Conservation (phyloP, 805 yeast species). For the Isabelozyma pseudorhagii region DNA sequence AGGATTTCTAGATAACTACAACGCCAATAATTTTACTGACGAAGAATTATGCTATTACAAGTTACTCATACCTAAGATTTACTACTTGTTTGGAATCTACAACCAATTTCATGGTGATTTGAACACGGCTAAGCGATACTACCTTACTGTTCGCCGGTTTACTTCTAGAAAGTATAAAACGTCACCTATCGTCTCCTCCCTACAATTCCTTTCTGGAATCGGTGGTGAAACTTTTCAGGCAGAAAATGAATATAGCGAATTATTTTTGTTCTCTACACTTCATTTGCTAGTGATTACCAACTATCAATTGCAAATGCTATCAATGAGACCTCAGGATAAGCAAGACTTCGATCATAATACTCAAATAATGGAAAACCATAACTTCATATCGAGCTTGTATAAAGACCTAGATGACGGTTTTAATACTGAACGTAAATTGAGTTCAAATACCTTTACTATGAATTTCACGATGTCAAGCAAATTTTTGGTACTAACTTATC, state of each 20-base stretch:
- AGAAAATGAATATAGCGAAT: slow-evolving; percentile 20
- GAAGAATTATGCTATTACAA: slow-evolving; percentile 39
- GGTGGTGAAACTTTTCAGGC: slow-evolving; percentile 19
- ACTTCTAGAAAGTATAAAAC: slow-evolving; percentile 1
- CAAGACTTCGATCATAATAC: background rate
- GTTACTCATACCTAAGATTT: slow-evolving; percentile 32
- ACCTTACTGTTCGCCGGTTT: slow-evolving; percentile 28
- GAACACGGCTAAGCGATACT: slow-evolving; percentile 37
- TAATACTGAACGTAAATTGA: slow-evolving; percentile 3
- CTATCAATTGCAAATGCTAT: slow-evolving; percentile 13
- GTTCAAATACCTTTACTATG: slow-evolving; percentile 14
- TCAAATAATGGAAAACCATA: slow-evolving; percentile 4
- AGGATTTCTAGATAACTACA: slow-evolving; percentile 34
- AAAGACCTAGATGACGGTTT: slow-evolving; percentile 13
- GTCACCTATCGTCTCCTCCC: slow-evolving; percentile 5
- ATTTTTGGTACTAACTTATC: slow-evolving; percentile 12
- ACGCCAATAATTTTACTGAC: slow-evolving; percentile 30
- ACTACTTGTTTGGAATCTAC: slow-evolving; percentile 38
- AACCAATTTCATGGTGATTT: slow-evolving; percentile 36
- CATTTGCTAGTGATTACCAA: slow-evolving; percentile 24
- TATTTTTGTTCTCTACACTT: slow-evolving; percentile 24
- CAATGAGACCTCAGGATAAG: background rate
- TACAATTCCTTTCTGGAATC: slow-evolving; percentile 17
- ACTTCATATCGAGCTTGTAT: slow-evolving; percentile 9
- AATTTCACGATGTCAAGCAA: slow-evolving; percentile 13